phyloP scores from a whole-genome alignment of 2,329 filamentous ascomycete species.

The Tricladium varicosporioides region DNA sequence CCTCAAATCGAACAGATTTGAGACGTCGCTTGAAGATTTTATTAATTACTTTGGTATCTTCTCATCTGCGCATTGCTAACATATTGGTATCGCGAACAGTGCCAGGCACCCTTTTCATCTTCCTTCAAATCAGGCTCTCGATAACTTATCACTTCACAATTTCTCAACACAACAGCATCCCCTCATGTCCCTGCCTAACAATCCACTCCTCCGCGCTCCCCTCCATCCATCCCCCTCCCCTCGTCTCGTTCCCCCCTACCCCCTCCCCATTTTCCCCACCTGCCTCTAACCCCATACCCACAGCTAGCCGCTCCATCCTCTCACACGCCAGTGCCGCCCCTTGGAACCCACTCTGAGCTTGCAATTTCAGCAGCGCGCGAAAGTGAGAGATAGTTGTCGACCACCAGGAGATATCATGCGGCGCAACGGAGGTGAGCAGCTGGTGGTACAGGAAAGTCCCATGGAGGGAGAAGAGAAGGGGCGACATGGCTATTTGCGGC shows the following conservation, averaged over 20 bases:
- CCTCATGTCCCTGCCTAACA: constrained; percentile 20
- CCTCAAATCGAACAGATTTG: no score
- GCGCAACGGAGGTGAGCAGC: constrained; percentile 24
- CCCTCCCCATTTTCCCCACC: background rate
- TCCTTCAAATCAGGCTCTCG: no score
- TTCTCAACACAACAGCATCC: constrained; percentile 12
- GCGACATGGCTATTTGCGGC: constrained; percentile 27
- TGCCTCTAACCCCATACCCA: constrained; percentile 19
- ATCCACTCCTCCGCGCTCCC: constrained; percentile 24
- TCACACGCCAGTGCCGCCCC: constrained; percentile 23
- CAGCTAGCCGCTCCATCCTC: constrained; percentile 25
- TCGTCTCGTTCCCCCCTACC: background rate
- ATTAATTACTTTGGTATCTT: no score
- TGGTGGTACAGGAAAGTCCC: constrained; percentile 29
- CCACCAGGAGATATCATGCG: constrained; percentile 27
- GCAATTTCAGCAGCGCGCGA: constrained; percentile 19
- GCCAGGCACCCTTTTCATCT: no score
- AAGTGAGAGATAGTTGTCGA: constrained; percentile 26
- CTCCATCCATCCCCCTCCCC: constrained; percentile 7
- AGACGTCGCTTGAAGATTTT: no score
- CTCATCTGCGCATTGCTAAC: no score
- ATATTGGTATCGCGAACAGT: no score
- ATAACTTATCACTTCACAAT: no score
- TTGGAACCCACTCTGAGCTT: constrained; percentile 11
- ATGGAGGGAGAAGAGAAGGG: constrained; percentile 24